phyloP scores from a whole-genome alignment of 768 basidiomycete genomes.

The Lactifluus echinatus region DNA sequence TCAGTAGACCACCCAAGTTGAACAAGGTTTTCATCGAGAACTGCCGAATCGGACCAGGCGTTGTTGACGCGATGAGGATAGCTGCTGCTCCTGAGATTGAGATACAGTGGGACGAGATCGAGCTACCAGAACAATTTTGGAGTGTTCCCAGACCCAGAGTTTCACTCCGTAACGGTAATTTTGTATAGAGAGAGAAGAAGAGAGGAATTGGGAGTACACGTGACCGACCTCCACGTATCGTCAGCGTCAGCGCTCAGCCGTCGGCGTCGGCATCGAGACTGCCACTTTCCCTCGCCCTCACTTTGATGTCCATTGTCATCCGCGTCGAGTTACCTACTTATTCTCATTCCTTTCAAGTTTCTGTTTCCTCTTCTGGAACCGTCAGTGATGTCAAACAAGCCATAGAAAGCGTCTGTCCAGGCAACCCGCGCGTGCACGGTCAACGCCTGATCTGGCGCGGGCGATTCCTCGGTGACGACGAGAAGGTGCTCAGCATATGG shows the following conservation, averaged over 20 bases:
- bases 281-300: not conserved
- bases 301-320: conserved; percentile 29
- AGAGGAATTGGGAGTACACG: not conserved
- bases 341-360: conserved; percentile 54
- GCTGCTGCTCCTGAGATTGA: not conserved
- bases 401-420: conserved; percentile 51
- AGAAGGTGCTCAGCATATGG: conserved; percentile 62
- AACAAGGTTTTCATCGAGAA: conserved; percentile 3
- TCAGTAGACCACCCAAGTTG: not conserved
- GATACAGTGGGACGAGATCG: conserved; percentile 4
- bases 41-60: not conserved
- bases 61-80: conserved; percentile 1
- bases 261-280: not conserved
- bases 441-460: conserved; percentile 75
- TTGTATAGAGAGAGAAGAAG: too few relatives aligned
- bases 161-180: not conserved
- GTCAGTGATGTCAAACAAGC: conserved; percentile 59
- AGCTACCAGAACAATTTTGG: not conserved
- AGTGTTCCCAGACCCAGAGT: too few relatives aligned
- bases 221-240: conserved; percentile 16
- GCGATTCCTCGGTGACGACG: conserved; percentile 52
- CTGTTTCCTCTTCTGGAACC: conserved; percentile 39
- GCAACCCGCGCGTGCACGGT: conserved; percentile 57
- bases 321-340: conserved; percentile 72
- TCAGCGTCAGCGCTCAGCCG: too few relatives aligned